Evolutionary conservation across 2,329 filamentous ascomycete genomes (phyloP).

Genomic region (Aspergillus cejpii): DNA sequence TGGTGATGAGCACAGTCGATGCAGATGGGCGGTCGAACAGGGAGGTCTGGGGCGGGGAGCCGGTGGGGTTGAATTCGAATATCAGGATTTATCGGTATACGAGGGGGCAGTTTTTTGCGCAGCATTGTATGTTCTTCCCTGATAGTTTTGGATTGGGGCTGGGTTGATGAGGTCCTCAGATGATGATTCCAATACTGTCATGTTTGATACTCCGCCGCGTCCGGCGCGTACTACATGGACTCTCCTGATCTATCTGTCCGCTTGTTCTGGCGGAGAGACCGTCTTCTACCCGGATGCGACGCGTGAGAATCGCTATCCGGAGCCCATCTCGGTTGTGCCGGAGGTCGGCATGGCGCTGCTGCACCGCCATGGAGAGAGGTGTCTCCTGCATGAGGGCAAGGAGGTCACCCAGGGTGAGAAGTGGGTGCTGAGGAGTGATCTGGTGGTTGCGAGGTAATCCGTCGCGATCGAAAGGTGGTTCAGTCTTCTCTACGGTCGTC

Average conservation of each 20-base stretch:
- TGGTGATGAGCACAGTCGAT: conserved; percentile 40
- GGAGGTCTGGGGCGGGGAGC: conserved; percentile 66
- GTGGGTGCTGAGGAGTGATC: conserved; percentile 81
- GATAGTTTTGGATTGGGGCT: no score
- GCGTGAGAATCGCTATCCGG: conserved; percentile 41
- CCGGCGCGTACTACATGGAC: conserved; percentile 81
- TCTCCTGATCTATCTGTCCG: conserved; percentile 77
- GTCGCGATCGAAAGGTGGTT: not conserved
- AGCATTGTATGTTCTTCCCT: conserved; percentile 65
- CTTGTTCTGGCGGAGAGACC: conserved; percentile 79
- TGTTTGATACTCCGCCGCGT: conserved; percentile 44
- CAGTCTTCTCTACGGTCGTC: no score
- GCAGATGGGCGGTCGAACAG: conserved; percentile 28
- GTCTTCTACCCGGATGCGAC: conserved; percentile 72
- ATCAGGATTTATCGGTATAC: conserved; percentile 85
- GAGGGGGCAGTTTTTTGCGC: conserved; percentile 82
- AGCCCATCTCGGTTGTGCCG: conserved; percentile 64
- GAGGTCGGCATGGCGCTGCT: conserved; percentile 81
- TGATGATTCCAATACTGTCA: conserved; percentile 75
- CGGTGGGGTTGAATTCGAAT: conserved; percentile 78
- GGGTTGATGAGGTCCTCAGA: no score
- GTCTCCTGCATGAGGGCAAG: conserved; percentile 79
- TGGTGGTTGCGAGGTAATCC: conserved; percentile 46
- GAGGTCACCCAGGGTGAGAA: conserved; percentile 78
- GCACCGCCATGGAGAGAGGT: conserved; percentile 83